These are phyloP conservation scores for Coniella lustricola DNA, from an alignment of 2,329 filamentous ascomycete genomes.

Conservation along the genomic window DNA sequence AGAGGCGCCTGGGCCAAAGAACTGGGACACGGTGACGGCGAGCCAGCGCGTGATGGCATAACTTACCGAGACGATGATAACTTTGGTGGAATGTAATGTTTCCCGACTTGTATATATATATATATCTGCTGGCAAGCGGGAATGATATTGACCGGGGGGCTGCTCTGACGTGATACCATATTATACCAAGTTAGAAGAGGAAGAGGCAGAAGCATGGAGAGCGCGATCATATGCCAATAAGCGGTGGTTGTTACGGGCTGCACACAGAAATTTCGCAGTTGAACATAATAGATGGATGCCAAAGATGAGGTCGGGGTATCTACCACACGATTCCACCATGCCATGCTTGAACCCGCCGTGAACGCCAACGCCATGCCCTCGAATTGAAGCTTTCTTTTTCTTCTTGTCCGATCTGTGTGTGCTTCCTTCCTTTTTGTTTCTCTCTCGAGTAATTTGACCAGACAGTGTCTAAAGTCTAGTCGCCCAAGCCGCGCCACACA, in stretches of 20 bases:
- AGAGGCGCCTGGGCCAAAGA: conserved; percentile 52
- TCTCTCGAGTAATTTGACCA: background rate
- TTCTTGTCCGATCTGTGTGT: background rate
- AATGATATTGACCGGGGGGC: too few relatives aligned
- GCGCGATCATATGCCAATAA: too few relatives aligned
- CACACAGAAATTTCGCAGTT: too few relatives aligned
- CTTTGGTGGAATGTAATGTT: background rate
- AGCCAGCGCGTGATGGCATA: conserved; percentile 24
- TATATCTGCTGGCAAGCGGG: too few relatives aligned
- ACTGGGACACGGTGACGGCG: conserved; percentile 36
- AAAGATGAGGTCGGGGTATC: background rate
- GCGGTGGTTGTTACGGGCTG: too few relatives aligned
- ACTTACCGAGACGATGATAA: too few relatives aligned
- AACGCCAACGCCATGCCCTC: conserved; percentile 4
- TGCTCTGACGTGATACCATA: background rate
- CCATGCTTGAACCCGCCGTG: background rate
- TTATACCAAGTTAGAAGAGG: too few relatives aligned
- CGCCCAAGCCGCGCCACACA: conserved; percentile 64
- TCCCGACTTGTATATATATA: too few relatives aligned
- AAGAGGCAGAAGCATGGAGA: too few relatives aligned
- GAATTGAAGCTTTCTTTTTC: background rate
- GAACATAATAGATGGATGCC: background rate
- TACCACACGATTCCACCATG: conserved; percentile 2
- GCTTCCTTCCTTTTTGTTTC: background rate
- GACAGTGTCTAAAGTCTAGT: conserved; percentile 32